Evolutionary conservation across 768 basidiomycete species (phyloP).

Genomic region (Russula emetica): DNA sequence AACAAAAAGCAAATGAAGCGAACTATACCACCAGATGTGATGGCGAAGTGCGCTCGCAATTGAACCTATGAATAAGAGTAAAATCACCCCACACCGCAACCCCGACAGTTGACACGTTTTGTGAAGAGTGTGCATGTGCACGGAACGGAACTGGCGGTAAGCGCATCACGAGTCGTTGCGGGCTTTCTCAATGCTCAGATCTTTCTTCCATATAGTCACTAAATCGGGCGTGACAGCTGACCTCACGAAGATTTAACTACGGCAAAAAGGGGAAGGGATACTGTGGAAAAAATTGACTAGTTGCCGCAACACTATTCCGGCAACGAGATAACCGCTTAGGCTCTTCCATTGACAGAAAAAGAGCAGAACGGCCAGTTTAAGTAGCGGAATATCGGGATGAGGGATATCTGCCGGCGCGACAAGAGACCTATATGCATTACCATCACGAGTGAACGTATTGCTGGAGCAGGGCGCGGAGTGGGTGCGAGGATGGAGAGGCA

Average conservation of each 20-base stretch:
- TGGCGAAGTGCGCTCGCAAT: neutral
- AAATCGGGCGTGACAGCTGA: neutral
- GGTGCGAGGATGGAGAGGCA: neutral
- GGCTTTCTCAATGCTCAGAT: neutral
- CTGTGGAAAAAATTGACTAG: neutral
- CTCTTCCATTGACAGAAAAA: neutral
- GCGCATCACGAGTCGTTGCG: neutral
- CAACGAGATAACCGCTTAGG: neutral
- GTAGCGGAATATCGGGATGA: neutral
- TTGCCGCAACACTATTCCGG: constrained; percentile 3
- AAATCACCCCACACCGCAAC: neutral
- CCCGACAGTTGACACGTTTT: neutral
- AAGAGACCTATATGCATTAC: neutral
- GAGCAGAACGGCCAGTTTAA: neutral
- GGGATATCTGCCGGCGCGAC: neutral
- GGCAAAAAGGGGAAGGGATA: too few species aligned
- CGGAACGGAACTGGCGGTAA: neutral
- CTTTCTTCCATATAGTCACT: neutral
- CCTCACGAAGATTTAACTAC: neutral
- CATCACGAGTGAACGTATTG: neutral
- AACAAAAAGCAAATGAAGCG: constrained; percentile 4
- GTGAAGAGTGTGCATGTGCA: neutral
- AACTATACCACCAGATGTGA: neutral
- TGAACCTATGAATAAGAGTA: neutral
- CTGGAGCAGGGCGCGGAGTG: too few species aligned